Evolutionary conservation across 129 eudicot species (phyloP), one percentile per base, ranked within the genome.

Genomic region (Mikania micrantha): DNA sequence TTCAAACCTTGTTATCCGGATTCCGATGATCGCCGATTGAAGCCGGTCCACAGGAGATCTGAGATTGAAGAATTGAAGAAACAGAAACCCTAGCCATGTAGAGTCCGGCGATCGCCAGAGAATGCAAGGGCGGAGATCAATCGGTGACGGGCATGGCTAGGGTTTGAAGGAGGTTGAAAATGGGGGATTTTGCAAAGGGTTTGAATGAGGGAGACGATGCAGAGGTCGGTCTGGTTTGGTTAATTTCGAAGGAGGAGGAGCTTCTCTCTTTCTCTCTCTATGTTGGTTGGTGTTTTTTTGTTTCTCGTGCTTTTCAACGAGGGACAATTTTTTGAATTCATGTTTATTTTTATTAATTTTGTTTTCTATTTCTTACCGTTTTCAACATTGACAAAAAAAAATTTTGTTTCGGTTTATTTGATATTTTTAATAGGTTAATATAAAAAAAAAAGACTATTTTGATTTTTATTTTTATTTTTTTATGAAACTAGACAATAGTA

Each of bases 21-120:
- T 54, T 56, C 45, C 38, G 67, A 70, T 1, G 58, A 70, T 58
- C 62, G 56, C 9, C 6, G 64, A 45, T 45, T 73, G 73, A 82
- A 48, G 79, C 39, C 24, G 78, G 85, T 41, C 52, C 36, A 21
- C 19, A 44, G 49, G 77, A 66, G 87, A 83, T 83, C 84, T 56
- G 78, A 58, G 81, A 63, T 72, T 53, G 76, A 38, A 20, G 31
- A 47, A 12, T 25, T 11, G 4, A 57, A 24, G 48, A 72, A 9
- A 3, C 10, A 5, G 34, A 45, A 87, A 75, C 81, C 81, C 85
- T 79, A 79, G 73, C 83, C 95, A 81, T 81, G 63, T 16, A 74
- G 25, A 35, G 68, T 29, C 7, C 54, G 28, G 60, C 70, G 70
- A 35, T 34, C 67, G 83, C 70, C 75, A 79, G 69, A 15, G 78